Base-by-base conservation (phyloP, 208 protist genomes). In the Herpetomonas tarakana region DNA sequence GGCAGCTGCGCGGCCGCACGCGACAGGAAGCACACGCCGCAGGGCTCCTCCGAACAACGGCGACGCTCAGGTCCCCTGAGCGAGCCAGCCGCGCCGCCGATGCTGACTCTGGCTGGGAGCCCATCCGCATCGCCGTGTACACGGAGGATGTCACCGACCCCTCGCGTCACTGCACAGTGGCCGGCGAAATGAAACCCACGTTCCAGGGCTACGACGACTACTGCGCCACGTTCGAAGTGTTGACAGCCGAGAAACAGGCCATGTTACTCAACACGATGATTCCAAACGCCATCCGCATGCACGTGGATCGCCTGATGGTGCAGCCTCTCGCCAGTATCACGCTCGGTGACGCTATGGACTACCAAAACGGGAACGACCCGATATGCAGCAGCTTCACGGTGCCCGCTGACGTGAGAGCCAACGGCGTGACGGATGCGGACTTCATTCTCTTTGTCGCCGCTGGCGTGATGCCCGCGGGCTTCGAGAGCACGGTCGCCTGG, bases 381-480 rank as follows among this genome's bases (percentile, higher is more conserved):
- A 21, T 35, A 18, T 71, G 65, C 39, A 31, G 11, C 35, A 38
- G 39, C 0, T 65, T 59, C 51, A 31, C 64, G 0, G 19, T 63
- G 2, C 64, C 64, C 6, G 9, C 6, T 3, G 46, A 16, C 25
- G 21, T 44, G 24, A 27, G 57, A 12, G 14, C 28, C 28, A 4
- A 53, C 39, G 56, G 64, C 19, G 56, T 61, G 6, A 44, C 56
- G n/a, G 66, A 74, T 31, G 60, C 69, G 28, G 56, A 51, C 52
- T 41, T 77, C 35, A 50, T 72, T 2, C 55, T 81, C 49, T 58
- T 59, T 30, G 68, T 78, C 2, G 51, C 60, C 19, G 38, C 69
- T 2, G 68, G 56, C 2, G 41, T 50, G 6, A 52, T 21, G 3
- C 38, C 6, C 28, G 0, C 16, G 14, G 24, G 19, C 27, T 41